A percentile compares a stretch with the other conserved stretches of the same genome.
Evolutionary conservation across 108 stramenopile species (phyloP).

Genomic region (Tribonema minus): DNA sequence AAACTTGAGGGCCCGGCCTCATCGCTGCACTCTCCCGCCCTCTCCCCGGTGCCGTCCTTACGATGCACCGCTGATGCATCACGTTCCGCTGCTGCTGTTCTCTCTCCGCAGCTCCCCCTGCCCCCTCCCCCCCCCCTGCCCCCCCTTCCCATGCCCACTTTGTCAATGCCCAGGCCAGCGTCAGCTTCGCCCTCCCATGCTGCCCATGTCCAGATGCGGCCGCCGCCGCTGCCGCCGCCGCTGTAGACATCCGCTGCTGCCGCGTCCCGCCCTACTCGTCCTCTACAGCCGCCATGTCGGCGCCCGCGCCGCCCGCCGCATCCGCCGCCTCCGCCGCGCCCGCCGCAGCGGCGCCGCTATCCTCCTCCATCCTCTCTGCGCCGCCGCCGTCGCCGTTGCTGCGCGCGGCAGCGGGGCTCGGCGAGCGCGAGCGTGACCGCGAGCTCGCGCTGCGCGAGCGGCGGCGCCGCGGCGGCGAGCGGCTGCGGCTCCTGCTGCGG

Average conservation of each 20-base stretch:
- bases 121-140: background rate
- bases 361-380: background rate
- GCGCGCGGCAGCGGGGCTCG: background rate
- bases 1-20: no score
- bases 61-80: no score
- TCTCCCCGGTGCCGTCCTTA: background rate
- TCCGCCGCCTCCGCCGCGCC: background rate
- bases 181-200: background rate
- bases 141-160: background rate
- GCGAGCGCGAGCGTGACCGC: background rate
- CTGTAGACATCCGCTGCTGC: background rate
- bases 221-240: background rate
- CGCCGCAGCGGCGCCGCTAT: background rate
- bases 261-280: background rate
- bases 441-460: background rate
- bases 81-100: no score
- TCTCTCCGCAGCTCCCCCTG: background rate
- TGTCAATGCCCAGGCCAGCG: background rate
- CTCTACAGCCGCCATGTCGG: background rate
- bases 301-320: background rate
- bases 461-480: background rate
- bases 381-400: background rate
- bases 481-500: slow-evolving; percentile 1
- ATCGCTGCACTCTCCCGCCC: background rate
- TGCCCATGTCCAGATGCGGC: no score